A percentile compares a stretch with the other conserved stretches of the same genome.
These are phyloP conservation scores for Heliamphora exappendiculata DNA, from an alignment of 148 eudicot species.

Conservation along the genomic window DNA sequence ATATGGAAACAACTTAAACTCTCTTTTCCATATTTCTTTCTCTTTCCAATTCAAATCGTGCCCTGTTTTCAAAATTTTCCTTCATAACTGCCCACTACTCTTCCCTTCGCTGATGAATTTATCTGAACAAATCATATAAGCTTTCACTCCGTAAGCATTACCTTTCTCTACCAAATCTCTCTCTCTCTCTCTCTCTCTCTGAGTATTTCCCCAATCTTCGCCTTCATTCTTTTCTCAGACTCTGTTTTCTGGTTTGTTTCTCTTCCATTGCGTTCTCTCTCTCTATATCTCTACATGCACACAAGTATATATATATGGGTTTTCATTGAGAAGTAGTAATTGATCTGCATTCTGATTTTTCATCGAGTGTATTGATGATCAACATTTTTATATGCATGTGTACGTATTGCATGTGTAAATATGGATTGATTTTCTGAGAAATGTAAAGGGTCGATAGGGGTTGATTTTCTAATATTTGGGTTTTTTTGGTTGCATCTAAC, in stretches of 20 bases:
- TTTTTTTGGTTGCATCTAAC: background rate
- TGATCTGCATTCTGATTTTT: too few species aligned
- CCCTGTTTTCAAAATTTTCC: background rate
- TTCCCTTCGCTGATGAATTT: background rate
- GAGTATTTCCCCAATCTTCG: background rate
- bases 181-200: background rate
- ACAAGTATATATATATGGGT: background rate
- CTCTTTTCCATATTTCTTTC: background rate
- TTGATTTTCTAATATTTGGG: background rate
- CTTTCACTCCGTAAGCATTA: background rate
- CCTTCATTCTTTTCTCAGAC: background rate
- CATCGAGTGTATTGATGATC: too few species aligned
- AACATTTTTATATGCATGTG: background rate
- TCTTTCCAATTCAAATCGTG: background rate
- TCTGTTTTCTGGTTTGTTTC: background rate
- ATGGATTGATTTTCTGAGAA: background rate
- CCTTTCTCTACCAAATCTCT: background rate
- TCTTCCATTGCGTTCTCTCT: background rate
- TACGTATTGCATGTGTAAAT: background rate
- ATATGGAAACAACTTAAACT: too few species aligned
- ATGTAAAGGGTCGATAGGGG: background rate
- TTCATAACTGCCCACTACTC: background rate
- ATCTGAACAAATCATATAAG: background rate
- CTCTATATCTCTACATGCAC: background rate
- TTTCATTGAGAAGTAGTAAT: too few species aligned